Base-by-base conservation (phyloP, 176 grass and related monocot species). In the Carex cristatella region DNA sequence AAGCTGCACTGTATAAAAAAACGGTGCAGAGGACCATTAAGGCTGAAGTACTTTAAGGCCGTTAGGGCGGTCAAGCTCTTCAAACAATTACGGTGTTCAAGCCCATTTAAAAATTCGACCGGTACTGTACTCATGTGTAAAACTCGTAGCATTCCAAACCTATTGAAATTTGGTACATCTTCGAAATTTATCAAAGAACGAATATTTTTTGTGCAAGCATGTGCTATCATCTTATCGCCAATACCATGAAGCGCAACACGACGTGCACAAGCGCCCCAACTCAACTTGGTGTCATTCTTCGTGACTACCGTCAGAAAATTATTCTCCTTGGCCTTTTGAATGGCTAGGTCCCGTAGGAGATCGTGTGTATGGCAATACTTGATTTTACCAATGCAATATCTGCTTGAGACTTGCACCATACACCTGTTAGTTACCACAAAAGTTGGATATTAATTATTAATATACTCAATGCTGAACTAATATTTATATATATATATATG, bases 21-120 rank as follows among this genome's bases (percentile, higher is more conserved):
- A 1, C 33, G 0, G 2, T 35, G 0, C 1, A 0, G 0, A 35
- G 0, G 0, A 35, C 33, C 1, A 2, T 40, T 3, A 40, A 4
- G 3, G 0, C 14, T 0, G 14, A 58, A 16, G 56, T 58, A 58
- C 56, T 15, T 58, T 1, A 58, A 58, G 15, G 13, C 4, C 14
- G 56, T 58, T 14, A 58, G 15, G 56, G 3, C 0, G 12, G 16
- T 35, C 33, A 35, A 2, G 44, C 56, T 14, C 12, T 58, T 18
- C 15, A 15, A 15, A 15, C 0, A 5, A n/a, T n/a, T n/a, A n/a
- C n/a, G n/a, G n/a, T n/a, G n/a, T n/a, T n/a, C n/a, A n/a, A n/a
- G 3, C 38, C 3, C 38, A 5, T 35, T 0, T 35, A 2, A 35
- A 35, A 2, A 35, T 1, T 35, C 33, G 0, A 0, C 33, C 33